Base-by-base conservation (phyloP, 129 eudicot genomes). In the Chrysanthemum lavandulifolium region DNA sequence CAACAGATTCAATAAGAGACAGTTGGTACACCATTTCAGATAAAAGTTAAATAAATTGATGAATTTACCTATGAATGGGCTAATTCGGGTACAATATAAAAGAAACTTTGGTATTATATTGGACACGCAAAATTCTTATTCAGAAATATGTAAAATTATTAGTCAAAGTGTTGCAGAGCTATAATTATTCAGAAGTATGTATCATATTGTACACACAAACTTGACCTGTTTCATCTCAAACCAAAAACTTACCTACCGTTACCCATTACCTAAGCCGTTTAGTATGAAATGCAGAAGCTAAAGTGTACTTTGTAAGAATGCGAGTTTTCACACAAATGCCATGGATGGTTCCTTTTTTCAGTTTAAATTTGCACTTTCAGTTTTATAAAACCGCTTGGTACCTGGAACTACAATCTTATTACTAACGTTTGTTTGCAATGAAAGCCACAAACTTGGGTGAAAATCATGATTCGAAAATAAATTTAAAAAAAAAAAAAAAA, bases 1-100 rank as follows among this genome's bases (percentile, higher is more conserved):
- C 6, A 76, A 61, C 47, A 68, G 64, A 74, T 27, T 75, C 76
- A 76, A 54, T 72, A 68, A 68, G 71, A 49, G 23, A 84, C n/a
- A 57, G 55, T 70, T 51, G 11, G 56, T 49, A 21, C 13, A 23
- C 2, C 14, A 4, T 51, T 50, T 10, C 15, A 71, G 50, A 29
- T 36, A 36, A 36, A 36, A 6, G 5, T 5, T 5, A 6, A 6
- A 36, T 6, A 36, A 36, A 36, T 1, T 6, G 45, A 36, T 7
- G 10, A 36, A 23, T 69, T 47, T 43, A 47, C 13, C 5, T 57
- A 57, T 13, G 14, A 40, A 69, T 1, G 14, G 47, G 52, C 3
- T 7, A 50, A 13, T 64, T 64, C 49, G 51, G 50, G 5, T 36
- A 36, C 45, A 36, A 36, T 36, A 0, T 6, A 36, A 36, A 36